Base-by-base conservation (phyloP, 805 yeast species). In the Saccharomycopsis babjevae region DNA sequence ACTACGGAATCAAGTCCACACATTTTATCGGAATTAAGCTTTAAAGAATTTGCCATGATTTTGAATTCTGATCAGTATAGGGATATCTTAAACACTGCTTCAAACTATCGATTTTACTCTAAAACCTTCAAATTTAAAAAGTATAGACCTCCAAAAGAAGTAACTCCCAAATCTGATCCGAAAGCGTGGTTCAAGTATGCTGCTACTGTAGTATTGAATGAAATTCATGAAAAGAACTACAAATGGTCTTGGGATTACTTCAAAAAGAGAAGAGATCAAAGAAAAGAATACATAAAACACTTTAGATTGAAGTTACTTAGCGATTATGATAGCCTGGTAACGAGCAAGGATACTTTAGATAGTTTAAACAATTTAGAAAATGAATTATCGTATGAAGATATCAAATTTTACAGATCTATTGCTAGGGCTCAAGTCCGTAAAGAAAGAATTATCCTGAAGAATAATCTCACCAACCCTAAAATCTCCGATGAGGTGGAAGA, bases 181-280 rank as follows among this genome's bases (percentile, higher is more conserved):
- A 75, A 71, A 56, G 84, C 80, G 43, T 94, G 99, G 99, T 82
- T 94, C 67, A 71, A 75, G 63, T 94, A 89, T 70, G 87, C 94
- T 6, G 93, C 89, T 0, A 73, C 79, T n/a, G 84, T 89, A 22
- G 88, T 94, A 1, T 72, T 83, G 54, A 77, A 83, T 61, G 97
- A 91, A 69, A 85, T 94, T 46, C 96, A 88, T 67, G 94, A 89
- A 62, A 83, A 80, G 67, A 83, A 88, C 69, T 80, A 84, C 66
- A 83, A 81, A 67, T 89, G 97, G 96, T 84, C 90, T 40, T 96
- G 99, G 99, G 94, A 80, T 3, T 81, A 81, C 68, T 83, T 93
- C 66, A 80, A 81, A 56, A 78, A 77, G 57, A 79, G 96, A 68
- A 76, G 96, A 65, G 88, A 88, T 63, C 84, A 87, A 69, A 77